Evolutionary conservation across 2,329 filamentous ascomycete genomes (phyloP), one percentile per base, ranked within the genome.

Genomic region (Hymenoscyphus salicellus): DNA sequence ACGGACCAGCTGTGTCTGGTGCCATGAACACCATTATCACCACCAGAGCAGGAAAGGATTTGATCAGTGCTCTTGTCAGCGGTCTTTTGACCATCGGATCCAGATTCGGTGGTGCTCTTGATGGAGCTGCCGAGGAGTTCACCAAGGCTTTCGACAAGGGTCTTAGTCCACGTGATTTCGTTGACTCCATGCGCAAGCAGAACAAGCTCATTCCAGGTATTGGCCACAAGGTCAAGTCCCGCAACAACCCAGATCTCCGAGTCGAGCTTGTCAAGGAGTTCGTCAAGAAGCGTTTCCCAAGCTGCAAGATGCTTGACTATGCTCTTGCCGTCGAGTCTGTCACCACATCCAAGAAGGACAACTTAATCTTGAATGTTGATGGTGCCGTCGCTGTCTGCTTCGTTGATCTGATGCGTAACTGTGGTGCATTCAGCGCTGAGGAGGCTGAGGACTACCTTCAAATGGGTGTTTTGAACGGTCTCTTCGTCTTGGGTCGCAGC

Each of bases 1-100:
- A 99, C 88, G 95, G 95, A 81, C 95, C 95, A 62, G 95, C 95
- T 74, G 95, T 99, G 74, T 99, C 95, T 74, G 95, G 95, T 86
- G 95, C 95, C 80, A 99, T 99, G 95, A 99, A 99, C 89, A 99
- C 95, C 79, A 99, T 99, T 79, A 98, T 99, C 79, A 99, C 95
- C 69, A 99, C 95, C 66, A 92, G 95, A 91, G 95, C 95, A 69
- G 95, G 95, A 79, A 99, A 99, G 86, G 95, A 99, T 78, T 84
- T 99, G 73, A 98, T 99, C 84, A 93, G 89, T 75, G 91, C 95
- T 58, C 86, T 99, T 69, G 95, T 99, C 64, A 91, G 91, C 75
- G 95, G 95, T 92, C 91, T 99, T 62, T 84, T 99, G 77, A 99
- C 95, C 74, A 99, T 99, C 75, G 95, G 95, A 77, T 97, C 94